These are phyloP conservation scores for Suhomyces bolitotheri DNA, from an alignment of 1,139 yeast genomes.

Conservation along the genomic window DNA sequence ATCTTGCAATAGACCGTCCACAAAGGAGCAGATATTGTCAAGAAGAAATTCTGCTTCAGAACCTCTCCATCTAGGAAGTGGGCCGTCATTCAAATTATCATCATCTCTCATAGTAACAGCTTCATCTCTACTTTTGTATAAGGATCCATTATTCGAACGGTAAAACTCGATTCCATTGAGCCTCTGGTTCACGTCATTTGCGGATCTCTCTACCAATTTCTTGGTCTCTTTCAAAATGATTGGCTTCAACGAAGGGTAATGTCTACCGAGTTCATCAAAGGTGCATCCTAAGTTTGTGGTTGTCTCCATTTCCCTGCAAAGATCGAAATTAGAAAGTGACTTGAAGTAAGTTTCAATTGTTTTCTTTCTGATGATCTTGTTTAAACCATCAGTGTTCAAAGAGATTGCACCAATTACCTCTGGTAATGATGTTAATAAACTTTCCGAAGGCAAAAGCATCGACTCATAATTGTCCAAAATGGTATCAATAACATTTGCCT, in stretches of 20 bases:
- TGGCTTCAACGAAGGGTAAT: conserved; percentile 72
- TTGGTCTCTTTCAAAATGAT: conserved; percentile 54
- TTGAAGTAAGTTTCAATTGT: conserved; percentile 53
- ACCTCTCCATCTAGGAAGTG: conserved; percentile 5
- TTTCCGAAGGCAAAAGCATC: conserved; percentile 58
- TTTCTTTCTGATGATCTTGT: conserved; percentile 49
- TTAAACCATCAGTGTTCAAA: conserved; percentile 71
- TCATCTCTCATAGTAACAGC: conserved; percentile 27
- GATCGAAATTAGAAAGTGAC: conserved; percentile 47
- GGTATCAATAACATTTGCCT: conserved; percentile 70
- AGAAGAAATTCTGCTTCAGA: conserved; percentile 24
- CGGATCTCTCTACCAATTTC: conserved; percentile 36
- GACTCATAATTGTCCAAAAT: conserved; percentile 56
- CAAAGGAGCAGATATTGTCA: conserved; percentile 49
- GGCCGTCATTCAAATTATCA: background rate
- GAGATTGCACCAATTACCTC: conserved; percentile 84
- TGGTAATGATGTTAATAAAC: conserved; percentile 62
- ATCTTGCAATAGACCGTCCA: conserved; percentile 49
- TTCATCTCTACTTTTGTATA: conserved; percentile 29
- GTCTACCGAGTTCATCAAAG: conserved; percentile 81
- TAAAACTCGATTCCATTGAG: conserved; percentile 47
- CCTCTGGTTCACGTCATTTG: conserved; percentile 24
- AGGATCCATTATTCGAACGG: conserved; percentile 40
- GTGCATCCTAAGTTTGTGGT: conserved; percentile 62
- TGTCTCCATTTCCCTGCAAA: conserved; percentile 46